Evolutionary conservation across 192 early-diverging fungal genomes (phyloP), one percentile per base, ranked within the genome.

Genomic region (Chytriomyces sp.): DNA sequence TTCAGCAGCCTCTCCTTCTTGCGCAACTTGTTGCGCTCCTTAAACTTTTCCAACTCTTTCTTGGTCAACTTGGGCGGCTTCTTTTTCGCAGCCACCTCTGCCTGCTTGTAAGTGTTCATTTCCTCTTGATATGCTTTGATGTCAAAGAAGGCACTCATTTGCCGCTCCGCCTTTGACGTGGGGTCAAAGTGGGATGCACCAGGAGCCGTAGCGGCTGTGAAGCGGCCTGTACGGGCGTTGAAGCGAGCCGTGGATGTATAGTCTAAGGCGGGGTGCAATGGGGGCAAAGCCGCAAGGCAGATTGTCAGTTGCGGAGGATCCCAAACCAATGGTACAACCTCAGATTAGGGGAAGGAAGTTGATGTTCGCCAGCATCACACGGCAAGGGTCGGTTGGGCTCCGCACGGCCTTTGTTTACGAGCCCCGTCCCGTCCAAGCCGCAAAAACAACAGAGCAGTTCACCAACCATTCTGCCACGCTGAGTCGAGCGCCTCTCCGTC

Each of bases 11-110:
- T 36, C 55, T 74, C 32, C 41, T 73, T 53, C 44, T 74, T 74
- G 4, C 55, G 59, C 26, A 59, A n/a, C 52, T 66, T 74, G 26
- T 14, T 55, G 26, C 44, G 60, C 66, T 74, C 72, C 72, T 74
- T 74, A 55, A 74, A 74, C 44, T 62, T 74, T 34, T 74, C 52
- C 38, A 74, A 41, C 54, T 74, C 60, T 34, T 74, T 74, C 26
- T 72, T 72, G 10, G 69, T 68, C 28, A 74, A 31, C 41, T 70
- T 74, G n/a, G 12, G 10, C 33, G 5, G 63, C 49, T 52, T 17
- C 1, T 44, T 12, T n/a, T n/a, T n/a, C n/a, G n/a, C n/a, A 0
- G 8, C 54, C 19, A 31, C 41, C 65, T 62, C 12, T 7, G n/a
- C 4, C 49, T 39, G 39, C 28, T 37, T 25, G 8, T 68, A 28